phyloP scores from a whole-genome alignment of 1,284 basidiomycete genomes.

The Pseudozyma flocculosa region DNA sequence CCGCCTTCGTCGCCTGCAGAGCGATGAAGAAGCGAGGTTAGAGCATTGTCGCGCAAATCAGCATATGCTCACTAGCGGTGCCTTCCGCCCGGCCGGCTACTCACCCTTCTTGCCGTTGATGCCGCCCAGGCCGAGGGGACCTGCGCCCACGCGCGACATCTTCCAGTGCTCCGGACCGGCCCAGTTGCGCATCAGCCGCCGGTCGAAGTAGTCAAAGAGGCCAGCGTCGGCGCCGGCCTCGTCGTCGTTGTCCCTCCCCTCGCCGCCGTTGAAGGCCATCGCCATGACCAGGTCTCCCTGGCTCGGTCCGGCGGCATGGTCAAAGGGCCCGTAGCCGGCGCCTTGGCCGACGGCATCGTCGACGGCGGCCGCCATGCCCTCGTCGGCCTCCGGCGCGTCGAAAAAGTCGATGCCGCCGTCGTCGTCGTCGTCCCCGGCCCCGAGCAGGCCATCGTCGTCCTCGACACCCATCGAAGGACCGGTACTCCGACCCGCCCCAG shows the following conservation, averaged over 20 bases:
- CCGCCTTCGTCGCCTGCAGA: too few species aligned
- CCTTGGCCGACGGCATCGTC: constrained; percentile 24
- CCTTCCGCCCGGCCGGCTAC: too few species aligned
- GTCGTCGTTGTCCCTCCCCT: constrained; percentile 24
- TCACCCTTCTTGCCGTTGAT: constrained; percentile 12
- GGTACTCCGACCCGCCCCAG: constrained; percentile 3
- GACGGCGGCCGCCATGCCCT: constrained; percentile 9
- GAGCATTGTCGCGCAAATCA: too few species aligned
- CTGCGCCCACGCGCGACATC: constrained; percentile 59
- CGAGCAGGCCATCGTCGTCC: constrained; percentile 6
- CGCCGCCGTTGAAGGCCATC: constrained; percentile 64
- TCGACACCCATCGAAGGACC: constrained; percentile 16
- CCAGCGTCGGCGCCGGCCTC: constrained; percentile 12
- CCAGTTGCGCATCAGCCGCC: constrained; percentile 88
- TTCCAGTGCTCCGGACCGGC: constrained; percentile 99
- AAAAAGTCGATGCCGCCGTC: constrained; percentile 60
- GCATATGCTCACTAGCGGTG: too few species aligned
- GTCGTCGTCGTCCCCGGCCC: constrained; percentile 18
- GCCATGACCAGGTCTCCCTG: constrained; percentile 75
- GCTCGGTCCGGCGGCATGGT: constrained; percentile 29
- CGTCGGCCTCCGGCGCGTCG: constrained; percentile 51
- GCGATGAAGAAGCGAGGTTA: too few species aligned
- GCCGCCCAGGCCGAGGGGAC: constrained; percentile 16
- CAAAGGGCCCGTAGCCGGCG: constrained; percentile 26
- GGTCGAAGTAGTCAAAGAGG: constrained; percentile 87